phyloP scores from a whole-genome alignment of 176 grass and related monocot species.

The Aechmea fasciata region DNA sequence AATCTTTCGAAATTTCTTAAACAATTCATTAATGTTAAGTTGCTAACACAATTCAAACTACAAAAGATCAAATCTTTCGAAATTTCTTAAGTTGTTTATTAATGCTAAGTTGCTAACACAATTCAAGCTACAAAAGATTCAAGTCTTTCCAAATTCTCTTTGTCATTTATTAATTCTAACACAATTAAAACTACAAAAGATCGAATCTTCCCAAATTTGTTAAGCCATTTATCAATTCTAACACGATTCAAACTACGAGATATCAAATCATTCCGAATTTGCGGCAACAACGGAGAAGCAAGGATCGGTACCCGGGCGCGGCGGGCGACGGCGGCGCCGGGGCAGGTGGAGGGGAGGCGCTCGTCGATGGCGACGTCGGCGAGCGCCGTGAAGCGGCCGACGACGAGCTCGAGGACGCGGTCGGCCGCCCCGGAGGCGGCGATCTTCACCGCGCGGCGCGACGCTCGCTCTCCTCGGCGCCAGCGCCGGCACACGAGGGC shows the following conservation, averaged over 20 bases:
- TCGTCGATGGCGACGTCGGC: slow-evolving; percentile 49
- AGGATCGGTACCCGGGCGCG: neutral
- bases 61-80: too few species aligned
- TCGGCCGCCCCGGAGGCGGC: slow-evolving; percentile 48
- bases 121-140: too few species aligned
- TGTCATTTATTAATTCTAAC: too few species aligned
- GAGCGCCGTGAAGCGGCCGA: slow-evolving; percentile 44
- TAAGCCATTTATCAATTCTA: too few species aligned
- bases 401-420: slow-evolving; percentile 33
- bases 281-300: neutral
- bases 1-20: too few species aligned
- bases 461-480: slow-evolving; percentile 47
- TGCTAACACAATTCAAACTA: too few species aligned
- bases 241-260: neutral
- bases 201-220: too few species aligned
- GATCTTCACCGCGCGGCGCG: slow-evolving; percentile 38
- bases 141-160: too few species aligned
- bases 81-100: too few species aligned
- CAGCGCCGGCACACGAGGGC: slow-evolving; percentile 64
- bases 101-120: too few species aligned
- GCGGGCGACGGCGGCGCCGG: neutral
- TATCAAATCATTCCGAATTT: slow-evolving; percentile 11
- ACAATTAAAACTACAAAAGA: too few species aligned
- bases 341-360: slow-evolving; percentile 14
- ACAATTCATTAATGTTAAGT: too few species aligned